Base-by-base conservation (phyloP, 495 filamentous ascomycete genomes). In the Neurospora sp. region DNA sequence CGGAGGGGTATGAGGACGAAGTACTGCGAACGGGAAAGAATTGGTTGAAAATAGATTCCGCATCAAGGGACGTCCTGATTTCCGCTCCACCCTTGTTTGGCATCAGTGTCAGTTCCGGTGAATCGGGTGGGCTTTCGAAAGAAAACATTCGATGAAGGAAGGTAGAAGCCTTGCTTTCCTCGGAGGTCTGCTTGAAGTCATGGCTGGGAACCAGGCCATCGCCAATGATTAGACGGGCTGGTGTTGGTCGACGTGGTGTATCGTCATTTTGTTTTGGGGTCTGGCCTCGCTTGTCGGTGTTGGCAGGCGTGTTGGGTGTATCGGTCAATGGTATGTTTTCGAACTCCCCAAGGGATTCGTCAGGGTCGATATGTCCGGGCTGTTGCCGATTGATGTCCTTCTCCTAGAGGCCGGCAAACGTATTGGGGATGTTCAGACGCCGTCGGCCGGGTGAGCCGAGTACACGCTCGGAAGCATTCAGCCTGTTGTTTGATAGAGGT, bases 351-450 rank as follows among this genome's bases (percentile, higher is more conserved):
- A 62, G 23, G 12, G 54, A 62, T 31, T 31, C 54, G 54, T 62
- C 23, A 1, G 23, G 54, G 54, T 62, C 54, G 54, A 16, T 16
- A 6, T 31, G 37, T 10, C 16, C 74, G n/a, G 11, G 38, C n/a
- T 10, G 40, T 4, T 73, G 16, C 40, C 70, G 70, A 72, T 78
- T 78, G 38, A 70, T 46, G 71, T 79, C 76, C 75, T 78, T 80
- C 69, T 80, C 78, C 78, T 76, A 80, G 40, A 80, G 76, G 18
- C 74, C 78, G 18, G 75, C 77, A 77, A 79, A 79, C 7, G 76
- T 77, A 54, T 73, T 75, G 62, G 77, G 78, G 54, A 80, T 71
- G 35, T 79, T 77, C 23, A 77, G 62, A 2, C 73, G 77, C 27
- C 77, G 72, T n/a, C 75, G 76, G 44, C 31, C 69, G 66, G 72